These are phyloP conservation scores for Sporothrix pseudoabietina DNA, from an alignment of 2,329 filamentous ascomycete species.

Conservation along the genomic window DNA sequence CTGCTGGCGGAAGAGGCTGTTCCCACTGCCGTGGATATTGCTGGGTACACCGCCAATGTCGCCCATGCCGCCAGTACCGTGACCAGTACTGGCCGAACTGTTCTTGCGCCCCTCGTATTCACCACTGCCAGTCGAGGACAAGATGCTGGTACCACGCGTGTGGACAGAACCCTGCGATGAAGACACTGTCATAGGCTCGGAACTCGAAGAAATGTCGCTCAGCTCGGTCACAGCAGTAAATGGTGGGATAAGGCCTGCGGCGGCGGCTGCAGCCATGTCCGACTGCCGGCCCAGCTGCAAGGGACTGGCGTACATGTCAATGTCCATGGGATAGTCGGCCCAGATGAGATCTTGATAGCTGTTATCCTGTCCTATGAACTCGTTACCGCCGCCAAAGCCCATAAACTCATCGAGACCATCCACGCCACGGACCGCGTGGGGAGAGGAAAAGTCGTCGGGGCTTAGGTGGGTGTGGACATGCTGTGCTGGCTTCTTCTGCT, in stretches of 20 bases:
- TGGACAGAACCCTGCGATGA: constrained; percentile 50
- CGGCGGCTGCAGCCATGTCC: constrained; percentile 38
- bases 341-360: constrained; percentile 51
- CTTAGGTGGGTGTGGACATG: constrained; percentile 41
- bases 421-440: constrained; percentile 39
- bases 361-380: constrained; percentile 44
- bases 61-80: background rate
- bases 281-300: constrained; percentile 41
- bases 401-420: constrained; percentile 50
- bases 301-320: constrained; percentile 46
- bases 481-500: constrained; percentile 40
- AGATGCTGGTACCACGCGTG: constrained; percentile 52
- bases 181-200: constrained; percentile 47
- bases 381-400: constrained; percentile 40
- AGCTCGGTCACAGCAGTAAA: constrained; percentile 43
- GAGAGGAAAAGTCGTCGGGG: constrained; percentile 44
- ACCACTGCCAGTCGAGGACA: constrained; percentile 41
- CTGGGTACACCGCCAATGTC: background rate
- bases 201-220: constrained; percentile 48
- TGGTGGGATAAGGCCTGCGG: constrained; percentile 38
- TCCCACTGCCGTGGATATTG: background rate
- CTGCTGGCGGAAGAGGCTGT: constrained; percentile 8
- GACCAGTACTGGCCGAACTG: background rate
- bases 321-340: constrained; percentile 49
- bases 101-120: constrained; percentile 38